Base-by-base conservation (phyloP, 495 filamentous ascomycete genomes). In the Tuber aestivum region DNA sequence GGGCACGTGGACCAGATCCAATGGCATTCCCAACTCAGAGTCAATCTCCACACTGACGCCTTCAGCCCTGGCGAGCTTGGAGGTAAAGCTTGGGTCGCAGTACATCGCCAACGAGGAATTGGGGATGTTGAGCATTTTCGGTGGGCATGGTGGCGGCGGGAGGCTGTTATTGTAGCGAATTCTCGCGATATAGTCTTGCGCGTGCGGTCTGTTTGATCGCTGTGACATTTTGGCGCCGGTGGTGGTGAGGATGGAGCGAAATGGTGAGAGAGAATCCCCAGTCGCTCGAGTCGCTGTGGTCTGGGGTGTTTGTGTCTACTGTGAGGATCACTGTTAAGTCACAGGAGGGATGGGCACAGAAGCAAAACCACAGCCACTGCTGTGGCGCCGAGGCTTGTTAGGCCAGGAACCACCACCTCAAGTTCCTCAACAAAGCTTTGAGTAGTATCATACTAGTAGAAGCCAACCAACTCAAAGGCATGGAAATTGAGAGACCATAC, bases 21-120 rank as follows among this genome's bases (percentile, higher is more conserved):
- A 90, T 56, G 93, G 93, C 95, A 99, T 97, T 48, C 96, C 95
- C 75, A 97, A 89, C 86, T 98, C 96, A 32, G 94, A 94, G 89
- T 99, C 96, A 35, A 94, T 94, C 84, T 98, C 95, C 72, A 99
- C 94, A 77, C 97, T 97, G 7, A 96, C 86, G n/a, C 94, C 90
- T 85, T 98, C 94, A 77, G 96, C 93, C 78, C 94, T 88, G 1
- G 93, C 93, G 76, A 99, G 85, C 72, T 93, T 91, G 42, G 94
- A 94, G 38, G 93, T 92, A 85, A 97, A 98, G 3, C 88, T 90
- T 1, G 95, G 92, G 16, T 90, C 91, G 21, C 95, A 94, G 84
- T 97, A 98, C 80, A 94, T 91, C 14, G 91, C 87, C 32, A 97
- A 88, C 21, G 96, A 96, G 73, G 92, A 92, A 80, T 95, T 97